Evolutionary conservation across 2,329 filamentous ascomycete species (phyloP).

Genomic region (Fusarium domesticum): DNA sequence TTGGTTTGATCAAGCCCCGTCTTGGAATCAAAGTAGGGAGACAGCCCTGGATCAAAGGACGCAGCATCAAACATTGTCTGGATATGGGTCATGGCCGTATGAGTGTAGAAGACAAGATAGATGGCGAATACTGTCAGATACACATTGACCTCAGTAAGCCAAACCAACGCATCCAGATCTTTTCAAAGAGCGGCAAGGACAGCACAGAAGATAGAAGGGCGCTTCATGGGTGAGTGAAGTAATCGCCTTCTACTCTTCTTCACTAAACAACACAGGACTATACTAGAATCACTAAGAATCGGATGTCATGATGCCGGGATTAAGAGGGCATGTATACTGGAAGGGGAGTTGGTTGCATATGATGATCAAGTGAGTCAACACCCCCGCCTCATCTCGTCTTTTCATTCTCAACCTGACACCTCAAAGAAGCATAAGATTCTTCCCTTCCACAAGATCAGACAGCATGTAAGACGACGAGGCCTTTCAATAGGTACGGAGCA

Average conservation of each 20-base stretch:
- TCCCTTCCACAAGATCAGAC: constrained; percentile 78
- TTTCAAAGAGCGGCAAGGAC: constrained; percentile 90
- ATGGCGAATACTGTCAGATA: constrained; percentile 88
- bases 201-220: constrained; percentile 68
- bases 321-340: constrained; percentile 67
- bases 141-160: constrained; percentile 67
- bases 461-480: constrained; percentile 73
- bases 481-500: constrained; percentile 62
- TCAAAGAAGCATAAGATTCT: constrained; percentile 57
- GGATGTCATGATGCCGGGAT: constrained; percentile 57
- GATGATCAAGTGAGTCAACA: constrained; percentile 54
- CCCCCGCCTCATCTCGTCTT: too few relatives aligned
- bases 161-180: constrained; percentile 66
- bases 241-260: background rate
- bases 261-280: constrained; percentile 41
- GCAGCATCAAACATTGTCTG: constrained; percentile 72
- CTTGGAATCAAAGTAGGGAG: constrained; percentile 63
- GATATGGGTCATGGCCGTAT: constrained; percentile 60
- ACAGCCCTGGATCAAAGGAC: constrained; percentile 61
- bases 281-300: constrained; percentile 63
- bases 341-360: constrained; percentile 81
- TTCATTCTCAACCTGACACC: constrained; percentile 11
- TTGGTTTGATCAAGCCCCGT: constrained; percentile 46
- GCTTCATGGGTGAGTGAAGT: constrained; percentile 51
- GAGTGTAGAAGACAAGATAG: constrained; percentile 78